These are phyloP conservation scores for Isatis tinctoria DNA, from an alignment of 345 rosid genomes.

Conservation along the genomic window DNA sequence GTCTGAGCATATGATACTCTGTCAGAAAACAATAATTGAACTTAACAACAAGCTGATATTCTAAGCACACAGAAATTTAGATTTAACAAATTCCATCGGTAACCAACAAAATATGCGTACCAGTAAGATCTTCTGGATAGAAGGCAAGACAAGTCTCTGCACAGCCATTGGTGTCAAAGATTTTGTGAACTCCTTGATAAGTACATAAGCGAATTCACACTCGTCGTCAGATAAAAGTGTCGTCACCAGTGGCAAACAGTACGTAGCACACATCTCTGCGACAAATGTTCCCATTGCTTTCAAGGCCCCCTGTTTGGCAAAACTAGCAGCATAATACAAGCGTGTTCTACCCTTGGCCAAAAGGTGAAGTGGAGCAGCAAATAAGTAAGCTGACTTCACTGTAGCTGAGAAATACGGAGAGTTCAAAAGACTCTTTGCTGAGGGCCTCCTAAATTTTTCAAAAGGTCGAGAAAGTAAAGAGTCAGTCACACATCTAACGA, in stretches of 20 bases:
- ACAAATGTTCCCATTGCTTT: slow-evolving; percentile 83
- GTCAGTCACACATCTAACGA: not conserved
- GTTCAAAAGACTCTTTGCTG: slow-evolving; percentile 70
- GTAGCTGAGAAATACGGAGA: slow-evolving; percentile 84
- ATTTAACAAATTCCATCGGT: not conserved
- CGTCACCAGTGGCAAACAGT: slow-evolving; percentile 67
- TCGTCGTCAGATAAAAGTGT: slow-evolving; percentile 55
- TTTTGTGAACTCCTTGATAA: slow-evolving; percentile 74
- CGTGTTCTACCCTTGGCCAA: slow-evolving; percentile 59
- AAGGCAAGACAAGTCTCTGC: slow-evolving; percentile 65
- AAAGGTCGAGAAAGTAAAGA: slow-evolving; percentile 15
- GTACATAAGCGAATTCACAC: slow-evolving; percentile 76
- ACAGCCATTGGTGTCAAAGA: slow-evolving; percentile 64
- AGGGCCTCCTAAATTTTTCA: slow-evolving; percentile 70
- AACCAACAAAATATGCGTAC: slow-evolving; percentile 35
- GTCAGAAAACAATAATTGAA: slow-evolving; percentile 19
- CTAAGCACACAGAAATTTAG: not conserved
- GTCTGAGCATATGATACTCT: slow-evolving; percentile 50
- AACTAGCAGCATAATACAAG: slow-evolving; percentile 72
- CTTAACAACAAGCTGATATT: slow-evolving; percentile 16
- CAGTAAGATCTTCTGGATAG: slow-evolving; percentile 85
- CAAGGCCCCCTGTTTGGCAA: slow-evolving; percentile 81
- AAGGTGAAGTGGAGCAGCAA: slow-evolving; percentile 83
- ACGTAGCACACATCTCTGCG: slow-evolving; percentile 74
- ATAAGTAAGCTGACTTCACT: slow-evolving; percentile 73